Evolutionary conservation across 1,284 basidiomycete species (phyloP).

Genomic region (Porodaedalea pini): DNA sequence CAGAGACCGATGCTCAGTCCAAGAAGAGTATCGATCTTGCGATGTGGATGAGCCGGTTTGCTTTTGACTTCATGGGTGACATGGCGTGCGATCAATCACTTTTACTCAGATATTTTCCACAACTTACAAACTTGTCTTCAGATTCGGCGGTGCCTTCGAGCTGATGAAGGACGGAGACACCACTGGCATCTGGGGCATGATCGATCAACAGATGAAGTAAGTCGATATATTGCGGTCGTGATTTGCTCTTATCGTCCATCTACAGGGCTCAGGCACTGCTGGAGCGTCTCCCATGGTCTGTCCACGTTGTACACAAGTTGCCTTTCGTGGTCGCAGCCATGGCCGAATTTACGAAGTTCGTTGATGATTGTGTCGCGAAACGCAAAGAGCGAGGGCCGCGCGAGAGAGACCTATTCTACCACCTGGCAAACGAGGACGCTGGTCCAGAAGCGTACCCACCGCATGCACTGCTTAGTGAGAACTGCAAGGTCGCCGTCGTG

Average conservation of each 20-base stretch:
- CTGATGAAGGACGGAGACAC: slow-evolving; percentile 28
- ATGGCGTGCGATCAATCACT: slow-evolving; percentile 28
- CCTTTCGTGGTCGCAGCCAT: slow-evolving; percentile 10
- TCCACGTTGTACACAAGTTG: not conserved
- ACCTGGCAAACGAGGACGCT: slow-evolving; percentile 34
- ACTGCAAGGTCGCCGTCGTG: slow-evolving; percentile 35
- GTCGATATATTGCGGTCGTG: not conserved
- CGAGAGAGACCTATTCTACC: slow-evolving; percentile 36
- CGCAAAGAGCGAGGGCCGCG: slow-evolving; percentile 25
- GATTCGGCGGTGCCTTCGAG: slow-evolving; percentile 31
- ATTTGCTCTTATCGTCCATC: not conserved
- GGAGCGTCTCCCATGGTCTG: slow-evolving; percentile 15
- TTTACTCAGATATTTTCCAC: not conserved
- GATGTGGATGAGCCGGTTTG: slow-evolving; percentile 35
- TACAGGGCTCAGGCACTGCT: slow-evolving; percentile 6
- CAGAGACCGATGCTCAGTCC: not conserved
- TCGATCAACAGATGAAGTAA: slow-evolving; percentile 21
- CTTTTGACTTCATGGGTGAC: slow-evolving; percentile 37
- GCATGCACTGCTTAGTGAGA: slow-evolving; percentile 28
- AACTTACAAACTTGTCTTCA: slow-evolving; percentile 11
- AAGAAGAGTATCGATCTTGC: slow-evolving; percentile 29
- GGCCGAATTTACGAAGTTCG: slow-evolving; percentile 8
- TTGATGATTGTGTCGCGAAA: not conserved
- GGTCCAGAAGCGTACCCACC: too few species aligned
- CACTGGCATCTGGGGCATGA: slow-evolving; percentile 16